Conservation (phyloP, 371 early-diverging fungal genomes). For the Apophysomyces ossiformis region DNA sequence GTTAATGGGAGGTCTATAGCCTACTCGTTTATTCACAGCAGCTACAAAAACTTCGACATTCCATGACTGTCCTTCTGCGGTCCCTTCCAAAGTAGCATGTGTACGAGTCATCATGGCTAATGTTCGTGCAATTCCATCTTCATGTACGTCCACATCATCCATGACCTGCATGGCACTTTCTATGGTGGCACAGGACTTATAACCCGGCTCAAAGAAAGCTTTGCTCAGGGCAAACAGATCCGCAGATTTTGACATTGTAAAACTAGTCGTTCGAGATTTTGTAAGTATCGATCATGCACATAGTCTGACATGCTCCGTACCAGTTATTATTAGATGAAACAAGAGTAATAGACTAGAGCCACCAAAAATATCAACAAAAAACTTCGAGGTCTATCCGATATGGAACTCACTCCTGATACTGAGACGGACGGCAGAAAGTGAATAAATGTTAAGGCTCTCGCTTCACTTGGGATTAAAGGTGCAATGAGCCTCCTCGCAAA, state of each 20-base stretch:
- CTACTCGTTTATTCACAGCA: slow-evolving; percentile 38
- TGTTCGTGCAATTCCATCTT: slow-evolving; percentile 39
- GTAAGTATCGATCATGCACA: slow-evolving; percentile 4
- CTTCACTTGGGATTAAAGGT: too few species aligned
- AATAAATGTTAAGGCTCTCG: too few species aligned
- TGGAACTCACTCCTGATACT: slow-evolving; percentile 8
- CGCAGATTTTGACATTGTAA: slow-evolving; percentile 21
- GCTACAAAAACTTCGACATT: slow-evolving; percentile 40
- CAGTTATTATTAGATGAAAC: slow-evolving; percentile 5
- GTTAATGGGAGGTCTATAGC: background rate
- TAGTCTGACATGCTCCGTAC: background rate
- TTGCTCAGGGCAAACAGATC: slow-evolving; percentile 30
- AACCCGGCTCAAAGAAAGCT: slow-evolving; percentile 37
- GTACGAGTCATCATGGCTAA: slow-evolving; percentile 41
- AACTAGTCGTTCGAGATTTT: slow-evolving; percentile 7
- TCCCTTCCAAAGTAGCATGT: slow-evolving; percentile 32
- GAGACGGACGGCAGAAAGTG: background rate
- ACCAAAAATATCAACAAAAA: background rate
- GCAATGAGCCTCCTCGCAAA: too few species aligned
- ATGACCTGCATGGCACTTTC: slow-evolving; percentile 39
- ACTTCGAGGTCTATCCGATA: background rate
- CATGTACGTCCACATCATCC: slow-evolving; percentile 33
- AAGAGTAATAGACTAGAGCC: background rate
- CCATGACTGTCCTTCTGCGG: slow-evolving; percentile 37
- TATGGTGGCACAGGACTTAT: slow-evolving; percentile 27